These are phyloP conservation scores for Coemansia sp. DNA, from an alignment of 192 early-diverging fungal species.

Conservation along the genomic window DNA sequence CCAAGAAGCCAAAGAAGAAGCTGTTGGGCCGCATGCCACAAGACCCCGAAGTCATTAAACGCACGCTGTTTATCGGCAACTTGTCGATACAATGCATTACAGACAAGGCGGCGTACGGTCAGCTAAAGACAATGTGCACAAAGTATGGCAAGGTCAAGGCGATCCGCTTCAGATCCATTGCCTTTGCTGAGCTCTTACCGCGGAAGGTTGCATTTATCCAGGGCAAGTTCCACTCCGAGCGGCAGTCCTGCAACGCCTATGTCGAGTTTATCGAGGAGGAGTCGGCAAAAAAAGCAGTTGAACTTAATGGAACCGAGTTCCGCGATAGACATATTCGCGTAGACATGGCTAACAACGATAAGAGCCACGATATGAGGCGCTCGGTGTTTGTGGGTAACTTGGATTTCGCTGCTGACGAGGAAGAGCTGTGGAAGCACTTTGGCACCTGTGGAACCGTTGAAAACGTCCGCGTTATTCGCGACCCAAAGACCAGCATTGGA, in stretches of 20 bases:
- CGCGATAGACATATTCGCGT: constrained; percentile 88
- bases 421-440: constrained; percentile 73
- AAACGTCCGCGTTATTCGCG: constrained; percentile 84
- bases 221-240: constrained; percentile 80
- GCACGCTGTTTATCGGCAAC: constrained; percentile 97
- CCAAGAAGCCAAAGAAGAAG: constrained; percentile 44
- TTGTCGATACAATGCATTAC: constrained; percentile 68
- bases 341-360: constrained; percentile 61
- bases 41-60: constrained; percentile 62
- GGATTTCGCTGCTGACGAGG: constrained; percentile 73
- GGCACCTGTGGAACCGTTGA: constrained; percentile 71
- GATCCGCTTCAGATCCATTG: constrained; percentile 90
- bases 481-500: constrained; percentile 81
- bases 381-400: constrained; percentile 77
- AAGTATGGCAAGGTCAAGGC: constrained; percentile 77
- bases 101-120: constrained; percentile 67
- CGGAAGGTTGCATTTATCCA: constrained; percentile 83
- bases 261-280: constrained; percentile 74
- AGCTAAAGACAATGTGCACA: constrained; percentile 69
- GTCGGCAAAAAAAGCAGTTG: constrained; percentile 59
- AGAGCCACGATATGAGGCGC: constrained; percentile 74
- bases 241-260: constrained; percentile 88
- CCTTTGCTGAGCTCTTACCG: constrained; percentile 49
- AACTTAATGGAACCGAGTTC: constrained; percentile 81
- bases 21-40: constrained; percentile 44